Conservation (phyloP, 164 flowering plant genomes). For the Magnolia sinica region DNA sequence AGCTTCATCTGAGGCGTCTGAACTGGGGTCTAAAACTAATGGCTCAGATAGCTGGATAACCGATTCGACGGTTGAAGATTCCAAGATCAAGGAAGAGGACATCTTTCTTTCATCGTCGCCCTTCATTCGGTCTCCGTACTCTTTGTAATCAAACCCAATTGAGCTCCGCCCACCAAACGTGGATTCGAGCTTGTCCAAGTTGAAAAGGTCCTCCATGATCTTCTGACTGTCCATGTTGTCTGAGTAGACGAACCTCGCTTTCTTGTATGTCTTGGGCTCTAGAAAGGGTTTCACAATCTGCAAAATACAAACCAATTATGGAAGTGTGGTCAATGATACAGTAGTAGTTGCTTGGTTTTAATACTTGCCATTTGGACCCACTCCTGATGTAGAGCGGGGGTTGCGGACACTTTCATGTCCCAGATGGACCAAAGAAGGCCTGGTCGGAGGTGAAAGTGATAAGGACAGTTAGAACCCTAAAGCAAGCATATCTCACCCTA, state of each 20-base stretch:
- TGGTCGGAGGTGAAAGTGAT: too few species aligned
- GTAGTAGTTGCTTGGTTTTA: neutral
- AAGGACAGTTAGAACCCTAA: too few species aligned
- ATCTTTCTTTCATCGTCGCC: slow-evolving; percentile 23
- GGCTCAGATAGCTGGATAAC: slow-evolving; percentile 7
- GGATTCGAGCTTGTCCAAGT: slow-evolving; percentile 68
- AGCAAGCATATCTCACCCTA: too few species aligned
- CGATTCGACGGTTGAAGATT: slow-evolving; percentile 3
- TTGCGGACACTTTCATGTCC: too few species aligned
- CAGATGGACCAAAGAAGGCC: too few species aligned
- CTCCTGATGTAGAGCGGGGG: too few species aligned
- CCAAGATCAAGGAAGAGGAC: slow-evolving; percentile 8
- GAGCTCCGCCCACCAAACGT: slow-evolving; percentile 74
- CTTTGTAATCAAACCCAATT: slow-evolving; percentile 57
- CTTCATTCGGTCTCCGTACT: slow-evolving; percentile 29
- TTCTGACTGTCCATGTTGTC: slow-evolving; percentile 57
- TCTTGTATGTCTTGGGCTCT: slow-evolving; percentile 60
- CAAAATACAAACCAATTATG: neutral
- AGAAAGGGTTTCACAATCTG: slow-evolving; percentile 73
- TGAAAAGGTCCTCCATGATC: slow-evolving; percentile 65
- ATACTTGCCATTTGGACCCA: neutral
- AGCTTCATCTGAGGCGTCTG: slow-evolving; percentile 11
- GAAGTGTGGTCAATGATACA: neutral
- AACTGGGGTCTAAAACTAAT: slow-evolving; percentile 1
- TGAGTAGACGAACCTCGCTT: slow-evolving; percentile 77